These are phyloP conservation scores for Scedosporium dehoogii DNA, from an alignment of 2,329 filamentous ascomycete genomes.

Conservation along the genomic window DNA sequence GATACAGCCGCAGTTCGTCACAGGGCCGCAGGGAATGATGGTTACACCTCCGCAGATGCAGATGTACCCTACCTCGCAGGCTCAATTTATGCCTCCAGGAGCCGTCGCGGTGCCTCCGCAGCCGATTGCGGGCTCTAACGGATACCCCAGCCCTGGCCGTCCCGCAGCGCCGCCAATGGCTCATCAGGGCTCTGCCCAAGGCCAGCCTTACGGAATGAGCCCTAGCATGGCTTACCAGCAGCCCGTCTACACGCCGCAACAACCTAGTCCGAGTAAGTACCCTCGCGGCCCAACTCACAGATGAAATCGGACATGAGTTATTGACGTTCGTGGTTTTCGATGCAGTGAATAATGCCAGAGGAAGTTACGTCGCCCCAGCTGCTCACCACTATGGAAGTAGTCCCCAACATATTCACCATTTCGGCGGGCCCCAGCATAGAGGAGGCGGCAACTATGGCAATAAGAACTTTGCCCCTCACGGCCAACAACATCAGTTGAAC, in stretches of 20 bases:
- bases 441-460: conserved; percentile 44
- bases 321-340: neutral
- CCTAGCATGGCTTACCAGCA: conserved; percentile 66
- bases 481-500: conserved; percentile 26
- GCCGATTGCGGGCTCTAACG: conserved; percentile 55
- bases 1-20: conserved; percentile 69
- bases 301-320: too few relatives aligned
- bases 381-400: conserved; percentile 56
- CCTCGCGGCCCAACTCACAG: neutral
- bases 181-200: conserved; percentile 87
- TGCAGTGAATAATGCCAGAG: conserved; percentile 45
- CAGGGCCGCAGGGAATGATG: conserved; percentile 56
- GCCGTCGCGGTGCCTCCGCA: conserved; percentile 38
- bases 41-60: conserved; percentile 62
- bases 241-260: conserved; percentile 61
- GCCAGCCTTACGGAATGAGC: conserved; percentile 72
- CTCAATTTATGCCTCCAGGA: conserved; percentile 53
- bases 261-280: conserved; percentile 63
- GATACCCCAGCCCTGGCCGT: conserved; percentile 81
- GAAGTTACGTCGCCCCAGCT: conserved; percentile 48
- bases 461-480: conserved; percentile 39
- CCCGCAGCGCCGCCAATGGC: conserved; percentile 82
- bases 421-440: conserved; percentile 45
- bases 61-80: conserved; percentile 63
- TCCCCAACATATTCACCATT: conserved; percentile 56